These are phyloP conservation scores for Pseudogymnoascus pannorum DNA, from an alignment of 2,329 filamentous ascomycete species.

Conservation along the genomic window DNA sequence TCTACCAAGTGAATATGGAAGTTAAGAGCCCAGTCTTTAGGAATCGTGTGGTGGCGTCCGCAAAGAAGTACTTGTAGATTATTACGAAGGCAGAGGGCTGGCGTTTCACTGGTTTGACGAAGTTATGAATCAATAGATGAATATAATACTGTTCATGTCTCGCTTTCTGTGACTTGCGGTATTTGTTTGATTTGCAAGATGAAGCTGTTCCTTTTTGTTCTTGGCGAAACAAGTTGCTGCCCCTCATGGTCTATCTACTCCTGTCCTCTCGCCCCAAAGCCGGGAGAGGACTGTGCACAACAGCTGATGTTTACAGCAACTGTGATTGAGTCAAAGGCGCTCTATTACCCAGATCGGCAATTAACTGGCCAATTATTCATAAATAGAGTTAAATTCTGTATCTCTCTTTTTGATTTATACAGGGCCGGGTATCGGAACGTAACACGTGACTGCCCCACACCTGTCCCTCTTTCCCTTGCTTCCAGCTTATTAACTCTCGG, in stretches of 20 bases:
- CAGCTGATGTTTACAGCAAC: background rate
- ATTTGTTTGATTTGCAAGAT: too few relatives aligned
- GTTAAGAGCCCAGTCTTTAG: constrained; percentile 84
- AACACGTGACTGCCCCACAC: constrained; percentile 5
- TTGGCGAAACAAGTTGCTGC: background rate
- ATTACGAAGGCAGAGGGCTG: background rate
- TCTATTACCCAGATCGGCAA: background rate
- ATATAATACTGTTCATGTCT: background rate
- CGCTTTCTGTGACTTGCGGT: background rate
- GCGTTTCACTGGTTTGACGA: background rate
- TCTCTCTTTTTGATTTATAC: background rate
- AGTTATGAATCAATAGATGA: constrained; percentile 6
- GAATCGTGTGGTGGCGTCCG: constrained; percentile 72
- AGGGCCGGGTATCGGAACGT: background rate
- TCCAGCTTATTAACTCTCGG: background rate
- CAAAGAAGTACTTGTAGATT: constrained; percentile 75
- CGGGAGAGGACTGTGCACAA: background rate
- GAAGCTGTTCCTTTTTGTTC: background rate
- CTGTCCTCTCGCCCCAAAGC: background rate
- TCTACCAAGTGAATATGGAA: constrained; percentile 79
- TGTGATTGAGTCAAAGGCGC: background rate
- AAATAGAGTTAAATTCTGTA: background rate
- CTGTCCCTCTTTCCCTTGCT: background rate
- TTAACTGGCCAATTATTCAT: background rate
- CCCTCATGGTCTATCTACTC: background rate